phyloP scores from a whole-genome alignment of 2,329 filamentous ascomycete genomes.

The Fusarium tricinctum region DNA sequence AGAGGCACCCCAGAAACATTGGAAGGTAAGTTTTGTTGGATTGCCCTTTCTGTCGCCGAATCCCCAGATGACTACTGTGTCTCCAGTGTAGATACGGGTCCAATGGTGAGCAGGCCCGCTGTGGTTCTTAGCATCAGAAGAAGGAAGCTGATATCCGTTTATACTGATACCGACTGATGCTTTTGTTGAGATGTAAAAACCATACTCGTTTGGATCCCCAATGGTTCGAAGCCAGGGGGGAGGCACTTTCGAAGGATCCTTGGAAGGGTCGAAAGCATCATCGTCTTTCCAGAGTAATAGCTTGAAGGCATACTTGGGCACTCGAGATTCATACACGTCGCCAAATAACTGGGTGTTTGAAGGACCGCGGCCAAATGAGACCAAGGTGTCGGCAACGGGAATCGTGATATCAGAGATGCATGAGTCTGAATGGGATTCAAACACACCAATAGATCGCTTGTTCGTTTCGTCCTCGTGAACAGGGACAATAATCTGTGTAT shows the following conservation, averaged over 20 bases:
- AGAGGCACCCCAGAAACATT: conserved; percentile 70
- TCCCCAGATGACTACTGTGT: conserved; percentile 80
- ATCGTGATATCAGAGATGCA: conserved; percentile 73
- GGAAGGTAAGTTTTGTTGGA: conserved; percentile 64
- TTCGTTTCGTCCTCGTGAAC: conserved; percentile 51
- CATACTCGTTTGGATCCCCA: conserved; percentile 67
- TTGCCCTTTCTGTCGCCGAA: conserved; percentile 55
- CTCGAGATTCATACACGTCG: conserved; percentile 73
- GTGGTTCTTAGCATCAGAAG: conserved; percentile 68
- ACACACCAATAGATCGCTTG: conserved; percentile 70
- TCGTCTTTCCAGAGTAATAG: conserved; percentile 80
- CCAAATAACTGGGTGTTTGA: conserved; percentile 78
- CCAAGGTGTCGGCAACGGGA: conserved; percentile 74
- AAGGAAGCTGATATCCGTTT: conserved; percentile 77
- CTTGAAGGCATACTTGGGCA: conserved; percentile 87
- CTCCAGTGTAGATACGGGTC: conserved; percentile 81
- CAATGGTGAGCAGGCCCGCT: conserved; percentile 69
- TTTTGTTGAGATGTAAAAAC: conserved; percentile 84
- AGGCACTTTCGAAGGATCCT: conserved; percentile 68
- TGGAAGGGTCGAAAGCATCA: conserved; percentile 72
- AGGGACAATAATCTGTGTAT: conserved; percentile 56
- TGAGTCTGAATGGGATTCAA: conserved; percentile 77
- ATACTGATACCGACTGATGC: conserved; percentile 81
- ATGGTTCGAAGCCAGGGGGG: conserved; percentile 56
- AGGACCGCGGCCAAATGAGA: conserved; percentile 81